These are phyloP conservation scores for Saccharomycopsis olivae DNA, from an alignment of 805 yeast species.

Conservation along the genomic window DNA sequence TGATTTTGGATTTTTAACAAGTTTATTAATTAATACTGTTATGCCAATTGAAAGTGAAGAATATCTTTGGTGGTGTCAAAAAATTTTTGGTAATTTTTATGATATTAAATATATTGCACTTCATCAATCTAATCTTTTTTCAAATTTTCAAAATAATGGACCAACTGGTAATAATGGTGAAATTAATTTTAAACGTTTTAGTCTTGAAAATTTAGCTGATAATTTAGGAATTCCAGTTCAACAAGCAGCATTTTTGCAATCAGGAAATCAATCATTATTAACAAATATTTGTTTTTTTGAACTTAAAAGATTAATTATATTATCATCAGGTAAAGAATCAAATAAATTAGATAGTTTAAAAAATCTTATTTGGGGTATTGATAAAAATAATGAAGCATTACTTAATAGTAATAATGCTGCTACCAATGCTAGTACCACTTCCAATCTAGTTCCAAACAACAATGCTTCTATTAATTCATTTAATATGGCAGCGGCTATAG, in stretches of 20 bases:
- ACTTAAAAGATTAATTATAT: constrained; percentile 18
- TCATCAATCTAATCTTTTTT: constrained; percentile 24
- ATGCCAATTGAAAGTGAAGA: constrained; percentile 79
- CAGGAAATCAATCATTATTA: constrained; percentile 34
- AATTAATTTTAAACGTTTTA: constrained; percentile 27
- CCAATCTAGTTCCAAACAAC: background rate
- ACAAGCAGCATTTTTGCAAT: constrained; percentile 25
- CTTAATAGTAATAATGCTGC: constrained; percentile 10
- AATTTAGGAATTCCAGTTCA: constrained; percentile 27
- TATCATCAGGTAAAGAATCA: constrained; percentile 2
- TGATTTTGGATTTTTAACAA: constrained; percentile 81
- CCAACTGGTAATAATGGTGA: constrained; percentile 6
- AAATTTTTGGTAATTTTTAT: constrained; percentile 71
- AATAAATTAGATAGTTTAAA: constrained; percentile 10
- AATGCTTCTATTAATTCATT: background rate
- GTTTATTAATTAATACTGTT: constrained; percentile 59
- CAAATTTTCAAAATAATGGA: constrained; percentile 18
- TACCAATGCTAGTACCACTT: constrained; percentile 1
- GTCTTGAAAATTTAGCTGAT: constrained; percentile 31
- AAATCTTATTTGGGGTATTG: constrained; percentile 18
- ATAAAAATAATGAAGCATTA: constrained; percentile 25
- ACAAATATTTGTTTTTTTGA: constrained; percentile 34
- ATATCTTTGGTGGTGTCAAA: constrained; percentile 57
- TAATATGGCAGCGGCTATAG: constrained; percentile 3
- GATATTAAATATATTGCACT: constrained; percentile 57